Base-by-base conservation (phyloP, 2,329 filamentous ascomycete species). In the Epichloe gansuensis region DNA sequence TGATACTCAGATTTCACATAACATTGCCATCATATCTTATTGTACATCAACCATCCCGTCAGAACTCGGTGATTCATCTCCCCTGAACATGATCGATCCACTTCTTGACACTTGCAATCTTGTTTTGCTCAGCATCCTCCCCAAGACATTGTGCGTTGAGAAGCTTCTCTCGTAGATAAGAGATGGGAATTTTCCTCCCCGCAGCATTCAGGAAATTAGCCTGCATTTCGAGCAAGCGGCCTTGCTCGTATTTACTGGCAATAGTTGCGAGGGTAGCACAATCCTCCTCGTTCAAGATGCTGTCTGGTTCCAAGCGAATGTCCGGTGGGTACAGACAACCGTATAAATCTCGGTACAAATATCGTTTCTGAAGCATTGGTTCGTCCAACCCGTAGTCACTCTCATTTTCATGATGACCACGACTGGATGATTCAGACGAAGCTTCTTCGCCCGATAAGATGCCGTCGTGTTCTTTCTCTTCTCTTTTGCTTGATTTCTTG, bases 151-250 rank as follows among this genome's bases (percentile, higher is more conserved):
- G 9, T 23, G 38, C 23, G 13, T 17, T 13, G 38, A 25, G 31
- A 25, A 64, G 63, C 52, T 64, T 67, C 23, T 57, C 59, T 41
- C 64, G 64, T 45, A 74, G 63, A n/a, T 66, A 57, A 36, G 66
- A 63, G 7, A 69, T 56, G 1, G 69, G 65, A 0, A 73, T 59
- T 63, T 71, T 65, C 6, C 67, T 61, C 4, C 71, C 71, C 0
- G 71, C 73, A 44, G 60, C 66, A 53, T 73, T 72, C 59, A 63
- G 68, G 51, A 74, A 72, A 47, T 66, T 67, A 34, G 70, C 68
- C 54, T 74, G 71, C 60, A 73, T 67, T 54, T 72, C 66, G 0
- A 72, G 60, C 67, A 68, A 73, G 25, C 62, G 63, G 31, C 60
- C 60, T 21, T 55, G 59, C 46, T 64, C 61, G 39, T 64, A 61